Evolutionary conservation across 2,329 filamentous ascomycete species (phyloP).

Genomic region (Colletotrichum tropicale): DNA sequence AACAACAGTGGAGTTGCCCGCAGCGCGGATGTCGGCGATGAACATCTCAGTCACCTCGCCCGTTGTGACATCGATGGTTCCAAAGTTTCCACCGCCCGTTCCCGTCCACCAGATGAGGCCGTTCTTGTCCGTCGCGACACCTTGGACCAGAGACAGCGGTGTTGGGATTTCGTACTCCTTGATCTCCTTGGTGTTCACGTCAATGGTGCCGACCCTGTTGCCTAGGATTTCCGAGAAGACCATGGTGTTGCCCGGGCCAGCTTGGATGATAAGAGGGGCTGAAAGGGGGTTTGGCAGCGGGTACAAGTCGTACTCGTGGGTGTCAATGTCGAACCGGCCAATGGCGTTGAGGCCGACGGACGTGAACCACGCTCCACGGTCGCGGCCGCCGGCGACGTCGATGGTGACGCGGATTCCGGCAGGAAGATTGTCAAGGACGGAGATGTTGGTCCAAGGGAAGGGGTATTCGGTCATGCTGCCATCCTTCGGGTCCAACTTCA

Average conservation of each 20-base stretch:
- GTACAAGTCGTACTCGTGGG: background rate
- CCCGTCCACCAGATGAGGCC: background rate
- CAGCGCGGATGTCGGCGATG: background rate
- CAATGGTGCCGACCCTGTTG: background rate
- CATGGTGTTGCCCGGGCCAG: background rate
- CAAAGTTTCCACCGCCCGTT: background rate
- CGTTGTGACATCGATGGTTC: background rate
- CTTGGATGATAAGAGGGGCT: background rate
- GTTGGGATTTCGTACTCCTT: background rate
- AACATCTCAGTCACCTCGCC: background rate
- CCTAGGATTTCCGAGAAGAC: background rate
- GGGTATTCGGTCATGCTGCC: background rate
- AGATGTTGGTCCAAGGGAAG: background rate
- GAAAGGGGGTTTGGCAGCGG: background rate
- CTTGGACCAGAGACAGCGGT: background rate
- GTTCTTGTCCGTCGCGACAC: background rate
- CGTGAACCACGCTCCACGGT: background rate
- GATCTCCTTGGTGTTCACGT: background rate
- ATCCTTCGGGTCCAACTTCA: background rate
- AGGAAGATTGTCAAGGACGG: background rate
- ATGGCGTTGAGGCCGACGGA: background rate
- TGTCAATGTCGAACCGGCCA: background rate
- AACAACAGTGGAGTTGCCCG: background rate
- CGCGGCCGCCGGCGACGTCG: background rate
- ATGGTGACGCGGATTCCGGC: background rate